phyloP scores from a whole-genome alignment of 2,329 filamentous ascomycete species.

The Ascochyta fabae region DNA sequence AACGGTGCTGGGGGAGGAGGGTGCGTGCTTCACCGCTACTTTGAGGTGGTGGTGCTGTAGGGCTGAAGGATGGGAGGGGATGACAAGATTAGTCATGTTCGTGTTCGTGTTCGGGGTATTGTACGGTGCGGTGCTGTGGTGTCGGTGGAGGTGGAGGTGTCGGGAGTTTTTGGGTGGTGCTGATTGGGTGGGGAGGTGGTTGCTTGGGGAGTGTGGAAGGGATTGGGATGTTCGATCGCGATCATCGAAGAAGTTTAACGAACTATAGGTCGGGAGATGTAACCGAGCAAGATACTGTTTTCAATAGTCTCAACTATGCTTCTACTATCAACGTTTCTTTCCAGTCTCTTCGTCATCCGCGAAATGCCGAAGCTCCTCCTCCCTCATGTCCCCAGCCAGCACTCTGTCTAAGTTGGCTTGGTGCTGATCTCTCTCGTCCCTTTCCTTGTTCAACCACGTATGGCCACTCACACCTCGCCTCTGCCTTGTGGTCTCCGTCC shows the following conservation, averaged over 20 bases:
- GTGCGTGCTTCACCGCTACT: background rate
- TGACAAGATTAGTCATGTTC: too few relatives aligned
- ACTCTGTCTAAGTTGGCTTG: slow-evolving; percentile 21
- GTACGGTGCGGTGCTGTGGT: too few relatives aligned
- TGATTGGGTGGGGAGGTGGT: too few relatives aligned
- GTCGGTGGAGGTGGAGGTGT: too few relatives aligned
- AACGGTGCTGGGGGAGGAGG: too few relatives aligned
- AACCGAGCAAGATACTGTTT: background rate
- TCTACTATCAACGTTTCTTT: background rate
- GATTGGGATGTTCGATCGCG: too few relatives aligned
- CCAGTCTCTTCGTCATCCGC: slow-evolving; percentile 9
- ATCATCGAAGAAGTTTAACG: too few relatives aligned
- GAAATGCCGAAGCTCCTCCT: slow-evolving; percentile 21
- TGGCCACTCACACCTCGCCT: slow-evolving; percentile 7
- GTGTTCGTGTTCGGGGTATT: too few relatives aligned
- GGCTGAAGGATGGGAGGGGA: too few relatives aligned
- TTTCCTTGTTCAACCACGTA: slow-evolving; percentile 36
- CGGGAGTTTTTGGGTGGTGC: too few relatives aligned
- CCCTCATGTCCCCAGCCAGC: slow-evolving; percentile 22
- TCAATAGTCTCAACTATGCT: background rate
- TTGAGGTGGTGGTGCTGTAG: background rate
- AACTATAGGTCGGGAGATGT: too few relatives aligned
- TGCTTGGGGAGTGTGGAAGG: too few relatives aligned
- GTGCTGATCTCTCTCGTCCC: slow-evolving; percentile 23
- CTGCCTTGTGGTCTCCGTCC: background rate